Percentiles rank a stretch among this genome's conserved stretches.
These are phyloP conservation scores for Pseudoneurospora amorphoporcata DNA, from an alignment of 495 filamentous ascomycete species.

Conservation along the genomic window DNA sequence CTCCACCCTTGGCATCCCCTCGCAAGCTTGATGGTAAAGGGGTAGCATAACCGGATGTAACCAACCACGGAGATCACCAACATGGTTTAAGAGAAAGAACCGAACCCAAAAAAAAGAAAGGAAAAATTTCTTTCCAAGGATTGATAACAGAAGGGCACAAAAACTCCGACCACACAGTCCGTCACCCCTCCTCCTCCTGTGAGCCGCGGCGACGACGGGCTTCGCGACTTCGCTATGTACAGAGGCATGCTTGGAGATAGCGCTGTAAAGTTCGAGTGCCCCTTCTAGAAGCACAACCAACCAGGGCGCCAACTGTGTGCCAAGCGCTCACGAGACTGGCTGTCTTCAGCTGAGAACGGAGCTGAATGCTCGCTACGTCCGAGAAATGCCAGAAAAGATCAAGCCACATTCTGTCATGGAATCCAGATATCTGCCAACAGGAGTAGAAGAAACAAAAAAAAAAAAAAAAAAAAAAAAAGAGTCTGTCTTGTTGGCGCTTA, in stretches of 20 bases:
- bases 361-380: neutral
- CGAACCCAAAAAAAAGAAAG: neutral
- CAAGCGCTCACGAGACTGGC: neutral
- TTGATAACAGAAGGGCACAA: neutral
- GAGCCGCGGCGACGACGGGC: neutral
- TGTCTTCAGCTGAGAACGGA: neutral
- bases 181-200: neutral
- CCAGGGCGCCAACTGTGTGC: neutral
- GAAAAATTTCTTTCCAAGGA: neutral
- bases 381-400: neutral
- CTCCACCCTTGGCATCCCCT: neutral
- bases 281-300: neutral
- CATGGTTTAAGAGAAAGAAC: neutral
- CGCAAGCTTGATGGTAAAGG: neutral
- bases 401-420: neutral
- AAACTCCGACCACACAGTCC: neutral
- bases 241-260: neutral
- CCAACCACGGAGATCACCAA: neutral
- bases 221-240: neutral
- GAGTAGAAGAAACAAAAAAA: too few relatives aligned
- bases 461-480: too few relatives aligned
- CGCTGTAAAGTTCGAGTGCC: neutral
- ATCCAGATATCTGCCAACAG: too few relatives aligned
- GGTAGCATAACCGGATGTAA: neutral
- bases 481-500: neutral